Conservation (phyloP, 306 rosid genomes). For the Amphicarpaea edgeworthii region DNA sequence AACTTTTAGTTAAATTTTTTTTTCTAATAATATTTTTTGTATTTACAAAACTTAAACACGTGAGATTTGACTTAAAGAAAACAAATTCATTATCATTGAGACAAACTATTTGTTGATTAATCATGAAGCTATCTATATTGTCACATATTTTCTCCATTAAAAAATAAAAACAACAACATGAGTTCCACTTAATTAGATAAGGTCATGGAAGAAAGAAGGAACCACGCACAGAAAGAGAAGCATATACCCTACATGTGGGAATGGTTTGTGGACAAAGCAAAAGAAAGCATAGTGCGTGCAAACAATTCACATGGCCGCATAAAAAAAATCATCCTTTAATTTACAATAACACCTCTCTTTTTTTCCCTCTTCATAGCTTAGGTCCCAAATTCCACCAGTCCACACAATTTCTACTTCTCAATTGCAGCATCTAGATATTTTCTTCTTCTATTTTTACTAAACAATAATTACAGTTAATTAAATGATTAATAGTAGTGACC, state of each 20-base stretch:
- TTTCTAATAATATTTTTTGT: too few species aligned
- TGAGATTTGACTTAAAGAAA: too few species aligned
- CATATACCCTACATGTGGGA: slow-evolving; percentile 82
- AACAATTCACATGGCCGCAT: slow-evolving; percentile 71
- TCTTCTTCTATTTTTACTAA: neutral
- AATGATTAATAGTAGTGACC: slow-evolving; percentile 25
- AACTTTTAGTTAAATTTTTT: too few species aligned
- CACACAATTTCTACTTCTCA: neutral
- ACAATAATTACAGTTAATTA: neutral
- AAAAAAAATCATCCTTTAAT: slow-evolving; percentile 54
- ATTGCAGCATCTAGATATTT: slow-evolving; percentile 9
- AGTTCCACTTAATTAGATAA: slow-evolving; percentile 39
- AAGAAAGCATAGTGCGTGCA: slow-evolving; percentile 62
- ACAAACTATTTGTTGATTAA: too few species aligned
- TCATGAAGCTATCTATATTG: slow-evolving; percentile 61
- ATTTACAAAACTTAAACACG: too few species aligned
- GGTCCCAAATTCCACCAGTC: slow-evolving; percentile 16
- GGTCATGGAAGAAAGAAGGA: slow-evolving; percentile 59
- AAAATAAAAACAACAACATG: slow-evolving; percentile 10
- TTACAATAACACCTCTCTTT: slow-evolving; percentile 4
- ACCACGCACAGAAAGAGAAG: slow-evolving; percentile 43
- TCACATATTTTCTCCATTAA: slow-evolving; percentile 41
- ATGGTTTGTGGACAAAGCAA: slow-evolving; percentile 72
- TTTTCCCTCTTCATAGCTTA: slow-evolving; percentile 41
- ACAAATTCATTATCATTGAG: too few species aligned